phyloP scores from a whole-genome alignment of 2,329 filamentous ascomycete genomes.

The Rugonectria rugulosa region DNA sequence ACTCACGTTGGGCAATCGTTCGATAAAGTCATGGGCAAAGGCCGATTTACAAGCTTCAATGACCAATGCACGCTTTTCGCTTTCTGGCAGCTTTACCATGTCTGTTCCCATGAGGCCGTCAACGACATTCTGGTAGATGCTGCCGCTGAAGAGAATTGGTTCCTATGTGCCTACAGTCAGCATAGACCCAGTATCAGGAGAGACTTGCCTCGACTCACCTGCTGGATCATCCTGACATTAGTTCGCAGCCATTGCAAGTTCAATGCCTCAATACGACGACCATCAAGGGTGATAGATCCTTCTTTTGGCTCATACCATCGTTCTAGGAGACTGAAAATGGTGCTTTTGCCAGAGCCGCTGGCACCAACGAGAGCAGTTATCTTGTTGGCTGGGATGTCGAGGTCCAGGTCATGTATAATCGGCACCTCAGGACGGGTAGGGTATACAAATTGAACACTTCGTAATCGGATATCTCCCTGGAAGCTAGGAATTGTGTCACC shows the following conservation, averaged over 20 bases:
- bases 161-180: slow-evolving; percentile 48
- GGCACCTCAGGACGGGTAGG: slow-evolving; percentile 61
- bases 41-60: slow-evolving; percentile 57
- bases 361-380: slow-evolving; percentile 64
- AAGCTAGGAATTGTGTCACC: slow-evolving; percentile 43
- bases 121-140: slow-evolving; percentile 60
- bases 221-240: slow-evolving; percentile 60
- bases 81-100: slow-evolving; percentile 47
- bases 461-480: slow-evolving; percentile 56
- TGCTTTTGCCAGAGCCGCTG: slow-evolving; percentile 67
- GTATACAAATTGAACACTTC: slow-evolving; percentile 61
- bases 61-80: slow-evolving; percentile 55
- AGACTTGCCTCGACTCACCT: slow-evolving; percentile 29
- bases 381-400: slow-evolving; percentile 54
- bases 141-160: slow-evolving; percentile 61
- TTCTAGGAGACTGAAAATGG: slow-evolving; percentile 63
- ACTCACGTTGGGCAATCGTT: slow-evolving; percentile 50
- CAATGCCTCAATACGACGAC: slow-evolving; percentile 49
- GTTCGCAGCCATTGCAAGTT: slow-evolving; percentile 62
- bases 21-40: slow-evolving; percentile 62
- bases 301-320: slow-evolving; percentile 64
- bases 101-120: slow-evolving; percentile 53
- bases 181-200: background rate
- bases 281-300: slow-evolving; percentile 56
- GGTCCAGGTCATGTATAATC: slow-evolving; percentile 51